Base-by-base conservation (phyloP, 805 yeast genomes). In the Wickerhamomyces queroliae region DNA sequence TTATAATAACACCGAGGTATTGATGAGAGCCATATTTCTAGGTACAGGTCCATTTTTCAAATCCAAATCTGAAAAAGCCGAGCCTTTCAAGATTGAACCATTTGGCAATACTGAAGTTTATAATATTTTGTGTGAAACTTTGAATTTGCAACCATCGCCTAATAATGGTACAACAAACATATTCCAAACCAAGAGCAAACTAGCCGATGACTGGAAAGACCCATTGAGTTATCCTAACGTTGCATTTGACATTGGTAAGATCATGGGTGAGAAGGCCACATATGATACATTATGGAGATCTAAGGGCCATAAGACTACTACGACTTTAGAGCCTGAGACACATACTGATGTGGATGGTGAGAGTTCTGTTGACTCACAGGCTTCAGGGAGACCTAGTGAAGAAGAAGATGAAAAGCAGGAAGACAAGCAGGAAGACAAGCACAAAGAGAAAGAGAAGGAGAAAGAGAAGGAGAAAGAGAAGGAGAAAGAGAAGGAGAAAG, bases 11-110 rank as follows among this genome's bases (percentile, higher is more conserved):
- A 71, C 81, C 0, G 87, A 81, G 44, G 72, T 82, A 7, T 63
- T 88, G 41, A 89, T 89, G 96, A 65, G 95, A 37, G 89, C 95
- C 0, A 50, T 86, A 9, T 90, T 91, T 56, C 50, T 87, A 30
- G 95, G 83, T 0, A 58, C 70, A 2, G 98, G 98, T 0, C 96
- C 96, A 0, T 84, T 72, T 52, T 89, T 90, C 59, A 53, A 62
- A 29, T 37, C 42, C 10, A 42, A 50, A 19, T 24, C 38, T 3
- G 15, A 45, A 50, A 8, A 44, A 43, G 33, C 44, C 4, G 50
- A 60, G 5, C 31, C 37, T 4, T 61, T 56, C 29, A 59, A 67
- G 16, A 61, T 67, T 6, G 58, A 63, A 45, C 95, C 96, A 4
- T 83, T 90, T 51, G 62, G 69, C 10, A 91, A 88, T 56, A 66